Conservation (phyloP, 805 yeast genomes). For the Schwanniomyces occidentalis region DNA sequence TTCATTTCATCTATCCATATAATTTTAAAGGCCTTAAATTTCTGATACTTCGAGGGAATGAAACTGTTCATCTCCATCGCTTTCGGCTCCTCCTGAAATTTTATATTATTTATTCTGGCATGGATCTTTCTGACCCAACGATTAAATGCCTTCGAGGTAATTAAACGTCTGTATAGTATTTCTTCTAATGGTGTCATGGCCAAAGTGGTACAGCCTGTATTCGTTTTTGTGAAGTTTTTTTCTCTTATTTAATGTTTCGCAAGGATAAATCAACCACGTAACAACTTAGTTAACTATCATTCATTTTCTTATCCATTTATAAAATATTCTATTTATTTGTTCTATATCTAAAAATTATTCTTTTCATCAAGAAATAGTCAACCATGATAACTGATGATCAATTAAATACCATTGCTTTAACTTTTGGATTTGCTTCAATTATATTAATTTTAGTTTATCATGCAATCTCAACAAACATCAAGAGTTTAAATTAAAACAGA, state of each 20-base stretch:
- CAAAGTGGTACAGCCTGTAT: background rate
- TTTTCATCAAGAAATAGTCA: background rate
- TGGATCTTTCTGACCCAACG: conserved; percentile 62
- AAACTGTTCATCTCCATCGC: conserved; percentile 27
- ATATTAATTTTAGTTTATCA: conserved; percentile 74
- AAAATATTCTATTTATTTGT: too few species aligned
- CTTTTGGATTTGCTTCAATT: conserved; percentile 73
- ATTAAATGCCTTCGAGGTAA: conserved; percentile 60
- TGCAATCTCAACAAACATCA: conserved; percentile 53
- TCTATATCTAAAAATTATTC: too few species aligned
- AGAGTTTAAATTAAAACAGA: conserved; percentile 9
- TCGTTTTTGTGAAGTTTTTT: conserved; percentile 7
- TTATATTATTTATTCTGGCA: conserved; percentile 62
- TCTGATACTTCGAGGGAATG: conserved; percentile 55
- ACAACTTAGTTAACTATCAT: too few species aligned
- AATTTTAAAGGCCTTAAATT: conserved; percentile 57
- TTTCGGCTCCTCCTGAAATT: conserved; percentile 36
- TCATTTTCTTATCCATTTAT: too few species aligned
- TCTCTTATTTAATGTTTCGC: too few species aligned
- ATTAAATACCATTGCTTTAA: conserved; percentile 68
- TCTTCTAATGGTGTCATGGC: conserved; percentile 44
- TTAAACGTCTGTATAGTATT: conserved; percentile 42
- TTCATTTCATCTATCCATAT: conserved; percentile 64
- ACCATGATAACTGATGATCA: conserved; percentile 83
- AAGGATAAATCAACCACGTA: too few species aligned